Evolutionary conservation across 257 asterid species (phyloP).

Genomic region (Scutellaria baicalensis): DNA sequence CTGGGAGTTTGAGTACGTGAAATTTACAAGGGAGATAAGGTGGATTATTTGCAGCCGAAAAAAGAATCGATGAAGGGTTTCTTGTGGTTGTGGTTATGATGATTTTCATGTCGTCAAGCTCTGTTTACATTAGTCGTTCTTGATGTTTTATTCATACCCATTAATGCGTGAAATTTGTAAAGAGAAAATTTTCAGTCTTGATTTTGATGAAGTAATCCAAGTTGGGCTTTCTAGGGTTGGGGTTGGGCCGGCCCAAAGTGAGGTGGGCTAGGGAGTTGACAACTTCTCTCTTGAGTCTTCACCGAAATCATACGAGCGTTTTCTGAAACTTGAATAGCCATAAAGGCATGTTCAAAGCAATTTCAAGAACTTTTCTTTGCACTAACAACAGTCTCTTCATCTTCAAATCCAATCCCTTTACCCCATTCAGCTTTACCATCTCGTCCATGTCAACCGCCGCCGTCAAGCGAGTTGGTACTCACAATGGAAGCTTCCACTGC

Average conservation of each 20-base stretch:
- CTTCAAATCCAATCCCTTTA: constrained; percentile 14
- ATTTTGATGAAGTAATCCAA: too few species aligned
- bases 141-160: too few species aligned
- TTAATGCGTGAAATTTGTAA: too few species aligned
- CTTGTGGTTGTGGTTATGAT: constrained; percentile 20
- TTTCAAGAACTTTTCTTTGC: constrained; percentile 32
- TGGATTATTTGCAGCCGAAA: constrained; percentile 11
- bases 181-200: too few species aligned
- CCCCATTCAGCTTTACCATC: background rate
- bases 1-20: constrained; percentile 11
- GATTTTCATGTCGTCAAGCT: constrained; percentile 26
- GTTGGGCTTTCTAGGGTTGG: too few species aligned
- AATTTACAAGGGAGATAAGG: constrained; percentile 10
- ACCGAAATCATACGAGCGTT: background rate
- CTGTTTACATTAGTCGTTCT: background rate
- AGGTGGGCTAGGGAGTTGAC: background rate
- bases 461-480: constrained; percentile 72
- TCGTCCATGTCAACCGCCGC: constrained; percentile 48
- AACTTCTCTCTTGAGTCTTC: background rate
- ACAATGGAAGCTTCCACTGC: constrained; percentile 95
- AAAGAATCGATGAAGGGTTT: constrained; percentile 19
- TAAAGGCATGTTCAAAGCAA: constrained; percentile 38
- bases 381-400: constrained; percentile 22
- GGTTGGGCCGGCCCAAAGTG: background rate
- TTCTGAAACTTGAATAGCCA: background rate